A percentile compares a stretch with the other conserved stretches of the same genome.
Evolutionary conservation across 1,284 basidiomycete genomes (phyloP).

Genomic region (Leccinum subfulvum): DNA sequence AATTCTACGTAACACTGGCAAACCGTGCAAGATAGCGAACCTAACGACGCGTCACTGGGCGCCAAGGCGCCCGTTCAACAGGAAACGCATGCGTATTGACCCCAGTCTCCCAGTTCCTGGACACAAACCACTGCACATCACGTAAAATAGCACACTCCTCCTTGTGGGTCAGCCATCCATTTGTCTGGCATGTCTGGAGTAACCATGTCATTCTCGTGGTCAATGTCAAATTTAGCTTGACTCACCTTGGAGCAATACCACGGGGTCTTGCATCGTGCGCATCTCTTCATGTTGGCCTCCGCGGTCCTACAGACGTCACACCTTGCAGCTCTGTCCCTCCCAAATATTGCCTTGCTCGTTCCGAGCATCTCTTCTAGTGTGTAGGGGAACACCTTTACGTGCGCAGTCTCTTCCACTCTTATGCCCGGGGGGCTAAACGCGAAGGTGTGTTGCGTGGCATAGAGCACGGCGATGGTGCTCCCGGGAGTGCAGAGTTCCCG

Average conservation of each 20-base stretch:
- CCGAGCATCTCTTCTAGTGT: conserved; percentile 29
- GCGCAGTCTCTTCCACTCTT: conserved; percentile 25
- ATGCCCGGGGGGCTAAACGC: conserved; percentile 32
- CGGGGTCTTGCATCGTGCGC: conserved; percentile 28
- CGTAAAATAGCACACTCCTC: conserved; percentile 22
- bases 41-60: conserved; percentile 13
- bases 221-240: not conserved
- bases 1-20: not conserved
- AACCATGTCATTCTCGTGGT: conserved; percentile 9
- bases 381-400: conserved; percentile 31
- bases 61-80: conserved; percentile 17
- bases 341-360: conserved; percentile 24
- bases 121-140: conserved; percentile 32
- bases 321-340: conserved; percentile 19
- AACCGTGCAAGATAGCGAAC: conserved; percentile 1
- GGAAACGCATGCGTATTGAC: conserved; percentile 22
- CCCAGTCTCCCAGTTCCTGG: conserved; percentile 30
- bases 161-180: conserved; percentile 26
- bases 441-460: conserved; percentile 31
- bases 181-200: conserved; percentile 25
- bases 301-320: conserved; percentile 25
- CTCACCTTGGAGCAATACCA: conserved; percentile 34
- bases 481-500: conserved; percentile 26
- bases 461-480: conserved; percentile 33
- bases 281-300: conserved; percentile 27